These are phyloP conservation scores for Lobosporangium transversale DNA, from an alignment of 192 early-diverging fungal genomes.

Conservation along the genomic window DNA sequence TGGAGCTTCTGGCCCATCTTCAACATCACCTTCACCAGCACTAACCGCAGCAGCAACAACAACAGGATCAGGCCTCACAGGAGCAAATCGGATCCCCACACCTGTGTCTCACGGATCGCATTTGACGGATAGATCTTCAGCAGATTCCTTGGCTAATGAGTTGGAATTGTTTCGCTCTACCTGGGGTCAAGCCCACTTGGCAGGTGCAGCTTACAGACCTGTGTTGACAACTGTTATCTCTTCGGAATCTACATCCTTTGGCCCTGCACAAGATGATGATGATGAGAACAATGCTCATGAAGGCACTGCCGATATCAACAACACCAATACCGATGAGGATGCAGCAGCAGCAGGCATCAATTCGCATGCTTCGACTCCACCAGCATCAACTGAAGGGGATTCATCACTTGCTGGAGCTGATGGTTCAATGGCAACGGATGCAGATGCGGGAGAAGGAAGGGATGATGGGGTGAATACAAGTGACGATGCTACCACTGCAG, in stretches of 20 bases:
- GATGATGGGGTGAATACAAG: too few relatives aligned
- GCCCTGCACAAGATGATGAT: not conserved
- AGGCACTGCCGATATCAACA: too few relatives aligned
- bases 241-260: not conserved
- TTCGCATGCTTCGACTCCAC: too few relatives aligned
- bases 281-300: not conserved
- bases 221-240: not conserved
- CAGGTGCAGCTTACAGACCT: constrained; percentile 1
- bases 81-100: not conserved
- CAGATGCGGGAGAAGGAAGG: too few relatives aligned
- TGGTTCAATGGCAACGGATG: not conserved
- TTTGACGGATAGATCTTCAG: constrained; percentile 38
- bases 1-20: too few relatives aligned
- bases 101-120: constrained; percentile 37
- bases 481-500: not conserved
- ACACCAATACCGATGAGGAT: not conserved
- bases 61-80: not conserved
- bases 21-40: too few relatives aligned
- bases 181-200: constrained; percentile 34
- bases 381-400: not conserved
- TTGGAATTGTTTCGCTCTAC: constrained; percentile 27
- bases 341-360: not conserved
- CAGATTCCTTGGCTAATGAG: constrained; percentile 49
- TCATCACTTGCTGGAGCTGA: not conserved
- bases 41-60: too few relatives aligned